Base-by-base conservation (phyloP, 257 asterid species). In the Haberlea rhodopensis region DNA sequence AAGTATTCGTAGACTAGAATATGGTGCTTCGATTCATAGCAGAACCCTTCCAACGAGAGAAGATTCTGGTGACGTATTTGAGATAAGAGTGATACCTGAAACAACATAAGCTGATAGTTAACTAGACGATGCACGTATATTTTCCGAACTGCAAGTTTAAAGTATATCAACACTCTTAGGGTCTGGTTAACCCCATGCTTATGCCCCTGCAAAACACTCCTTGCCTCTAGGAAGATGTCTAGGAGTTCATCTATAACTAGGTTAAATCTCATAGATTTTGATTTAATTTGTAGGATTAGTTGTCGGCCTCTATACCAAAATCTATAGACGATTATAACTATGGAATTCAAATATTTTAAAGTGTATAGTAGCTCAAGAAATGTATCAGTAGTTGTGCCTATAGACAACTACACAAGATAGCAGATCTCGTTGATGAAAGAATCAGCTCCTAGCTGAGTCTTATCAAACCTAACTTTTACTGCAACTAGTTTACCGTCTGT, bases 381-480 rank as follows among this genome's bases (percentile, higher is more conserved):
- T 28, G 32, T 28, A 5, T 28, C 6, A 6, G 5, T 28, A 5
- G 3, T 28, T 28, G 32, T 28, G 32, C 6, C 32, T 28, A n/a
- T n/a, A 28, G 32, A 28, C 32, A 28, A 2, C 32, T 0, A 28
- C 18, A 23, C 32, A 24, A 1, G 8, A 53, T 45, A 19, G 11
- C 62, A 45, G 32, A 90, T 96, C 98, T 91, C 96, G 67, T 91
- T 89, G 69, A 85, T 79, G 82, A 91, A 91, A 58, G 98, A 87
- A 73, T 89, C 96, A 25, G 87, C 95, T 8, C 96, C 95, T 9
- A 86, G 82, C 70, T 82, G 96, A 79, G 87, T 80, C 81, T 79
- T 91, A 48, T 87, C 98, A 48, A 79, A 89, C 67, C 95, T 84
- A 45, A 91, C 95, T 87, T 91, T 89, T 28, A 91, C 95, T 59